These are phyloP conservation scores for Diospyros lotus DNA, from an alignment of 148 eudicot genomes.

Conservation along the genomic window DNA sequence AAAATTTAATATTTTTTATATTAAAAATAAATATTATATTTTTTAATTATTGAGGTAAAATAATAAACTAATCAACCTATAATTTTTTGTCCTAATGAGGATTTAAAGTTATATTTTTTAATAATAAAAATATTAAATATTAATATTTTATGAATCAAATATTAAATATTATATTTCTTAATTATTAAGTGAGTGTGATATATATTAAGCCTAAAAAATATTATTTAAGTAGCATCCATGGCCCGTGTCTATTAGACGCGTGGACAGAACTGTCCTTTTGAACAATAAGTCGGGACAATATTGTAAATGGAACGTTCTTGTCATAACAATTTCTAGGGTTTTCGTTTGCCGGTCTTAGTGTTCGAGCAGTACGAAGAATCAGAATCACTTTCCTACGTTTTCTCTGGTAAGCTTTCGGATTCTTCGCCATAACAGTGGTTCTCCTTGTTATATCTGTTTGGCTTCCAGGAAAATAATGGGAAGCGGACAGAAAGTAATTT, in stretches of 20 bases:
- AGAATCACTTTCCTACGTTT: neutral
- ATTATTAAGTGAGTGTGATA: no score
- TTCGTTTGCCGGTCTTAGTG: neutral
- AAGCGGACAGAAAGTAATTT: neutral
- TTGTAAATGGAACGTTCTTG: neutral
- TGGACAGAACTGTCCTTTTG: neutral
- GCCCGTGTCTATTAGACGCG: neutral
- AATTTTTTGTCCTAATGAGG: no score
- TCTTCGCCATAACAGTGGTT: neutral
- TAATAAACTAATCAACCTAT: no score
- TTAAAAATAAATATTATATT: no score
- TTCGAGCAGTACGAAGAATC: neutral
- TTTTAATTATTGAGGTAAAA: no score
- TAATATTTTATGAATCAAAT: no score
- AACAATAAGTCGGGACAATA: neutral
- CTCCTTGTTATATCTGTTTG: neutral
- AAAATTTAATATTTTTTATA: no score
- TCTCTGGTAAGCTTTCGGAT: slow-evolving; percentile 1
- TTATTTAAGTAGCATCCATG: no score
- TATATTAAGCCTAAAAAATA: no score
- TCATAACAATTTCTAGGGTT: slow-evolving; percentile 1
- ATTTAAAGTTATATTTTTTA: no score
- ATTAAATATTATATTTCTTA: no score
- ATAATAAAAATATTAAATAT: no score
- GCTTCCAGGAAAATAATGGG: neutral